Evolutionary conservation across 108 stramenopile species (phyloP), one percentile per base, ranked within the genome.

Genomic region (Skeletonema marinoi): DNA sequence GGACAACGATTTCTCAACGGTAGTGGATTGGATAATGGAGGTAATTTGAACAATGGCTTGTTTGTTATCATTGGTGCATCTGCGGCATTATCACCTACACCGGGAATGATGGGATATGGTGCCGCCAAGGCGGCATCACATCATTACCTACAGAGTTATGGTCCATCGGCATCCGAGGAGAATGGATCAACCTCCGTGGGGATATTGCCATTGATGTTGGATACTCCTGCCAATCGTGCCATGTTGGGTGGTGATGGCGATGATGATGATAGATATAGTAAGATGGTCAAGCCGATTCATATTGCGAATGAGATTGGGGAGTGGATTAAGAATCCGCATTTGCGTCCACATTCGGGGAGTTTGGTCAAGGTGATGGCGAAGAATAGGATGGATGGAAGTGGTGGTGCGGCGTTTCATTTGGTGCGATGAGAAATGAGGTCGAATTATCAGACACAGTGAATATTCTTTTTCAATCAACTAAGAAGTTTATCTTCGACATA

Each of bases 321-420:
- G 32, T 94, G 91, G 90, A 82, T 90, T 44, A 63, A 81, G 36
- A 76, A 81, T 33, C 88, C 91, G 3, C 56, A 62, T 12, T 76
- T 94, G 35, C 80, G 93, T 54, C 93, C 93, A 7, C 89, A 94
- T 70, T 91, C 90, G 38, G 93, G 93, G 7, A 85, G 85, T 68
- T 83, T 94, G 66, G 82, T 94, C n/a, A 94, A 94, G 74, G 93
- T 94, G 13, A 78, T 74, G 78, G 81, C 87, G 3, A 74, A 85
- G 46, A 82, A 85, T 33, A 82, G 71, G 32, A 76, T 41, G 66
- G 81, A 82, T 68, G 81, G 81, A 2, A 78, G 65, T 59, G 85
- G 85, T 33, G 90, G 85, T 29, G 88, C 90, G 50, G 80, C 75
- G 6, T 91, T 91, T 66, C 79, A 74, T 59, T 73, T 91, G 67